These are phyloP conservation scores for Pythium monospermum DNA, from an alignment of 352 stramenopile genomes.

Conservation along the genomic window DNA sequence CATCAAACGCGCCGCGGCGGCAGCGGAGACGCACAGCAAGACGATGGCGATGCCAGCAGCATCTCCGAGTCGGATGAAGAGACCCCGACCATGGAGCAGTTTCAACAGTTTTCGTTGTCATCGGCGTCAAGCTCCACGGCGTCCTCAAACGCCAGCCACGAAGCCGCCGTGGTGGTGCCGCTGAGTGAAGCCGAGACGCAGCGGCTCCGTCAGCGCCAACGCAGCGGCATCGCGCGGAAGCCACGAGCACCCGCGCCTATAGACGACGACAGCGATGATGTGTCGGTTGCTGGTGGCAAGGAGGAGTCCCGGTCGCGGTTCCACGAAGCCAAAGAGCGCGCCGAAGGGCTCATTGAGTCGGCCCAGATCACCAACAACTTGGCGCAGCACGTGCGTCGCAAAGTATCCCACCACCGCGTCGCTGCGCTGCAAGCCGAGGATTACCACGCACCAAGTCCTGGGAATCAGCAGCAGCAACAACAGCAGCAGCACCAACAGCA, in stretches of 20 bases:
- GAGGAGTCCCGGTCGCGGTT: constrained; percentile 35
- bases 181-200: constrained; percentile 1
- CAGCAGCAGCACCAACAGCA: constrained; percentile 13
- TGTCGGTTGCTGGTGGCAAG: neutral
- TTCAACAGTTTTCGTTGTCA: constrained; percentile 31
- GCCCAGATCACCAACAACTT: constrained; percentile 61
- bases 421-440: constrained; percentile 63
- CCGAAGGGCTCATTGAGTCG: constrained; percentile 57
- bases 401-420: constrained; percentile 61
- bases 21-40: constrained; percentile 31
- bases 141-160: constrained; percentile 5
- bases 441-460: constrained; percentile 14
- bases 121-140: constrained; percentile 1
- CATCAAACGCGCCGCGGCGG: constrained; percentile 59
- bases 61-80: constrained; percentile 39
- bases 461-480: constrained; percentile 26
- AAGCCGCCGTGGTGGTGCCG: constrained; percentile 7
- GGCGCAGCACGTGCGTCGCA: constrained; percentile 58
- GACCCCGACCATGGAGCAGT: constrained; percentile 25
- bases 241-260: constrained; percentile 5
- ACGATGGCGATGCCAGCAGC: constrained; percentile 24
- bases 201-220: constrained; percentile 10
- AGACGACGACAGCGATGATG: neutral
- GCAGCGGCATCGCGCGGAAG: constrained; percentile 7
- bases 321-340: constrained; percentile 37